These are phyloP conservation scores for Globisporangium canariense DNA, from an alignment of 352 stramenopile genomes.

Conservation along the genomic window DNA sequence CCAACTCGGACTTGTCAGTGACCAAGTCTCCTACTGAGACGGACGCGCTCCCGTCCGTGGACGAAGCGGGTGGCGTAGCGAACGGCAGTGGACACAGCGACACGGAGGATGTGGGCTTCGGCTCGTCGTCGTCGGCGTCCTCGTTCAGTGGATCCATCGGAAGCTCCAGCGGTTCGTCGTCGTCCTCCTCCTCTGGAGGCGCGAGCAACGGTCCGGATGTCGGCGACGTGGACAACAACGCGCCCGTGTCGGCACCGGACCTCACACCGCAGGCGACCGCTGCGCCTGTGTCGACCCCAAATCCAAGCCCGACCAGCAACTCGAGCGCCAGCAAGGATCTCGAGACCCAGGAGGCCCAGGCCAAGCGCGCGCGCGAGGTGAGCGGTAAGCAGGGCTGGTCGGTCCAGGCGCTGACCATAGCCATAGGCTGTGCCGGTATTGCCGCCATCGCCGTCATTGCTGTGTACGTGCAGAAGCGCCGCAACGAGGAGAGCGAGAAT, in stretches of 20 bases:
- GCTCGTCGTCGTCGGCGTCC: slow-evolving; percentile 3
- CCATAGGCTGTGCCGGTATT: slow-evolving; percentile 28
- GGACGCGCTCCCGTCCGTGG: background rate
- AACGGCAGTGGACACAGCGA: slow-evolving; percentile 3
- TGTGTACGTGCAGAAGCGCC: slow-evolving; percentile 44
- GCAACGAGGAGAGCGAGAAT: slow-evolving; percentile 20
- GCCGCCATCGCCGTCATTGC: slow-evolving; percentile 49
- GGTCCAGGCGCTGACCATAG: slow-evolving; percentile 16
- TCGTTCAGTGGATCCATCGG: slow-evolving; percentile 15
- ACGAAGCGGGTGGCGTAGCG: background rate
- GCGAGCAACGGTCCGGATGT: slow-evolving; percentile 29
- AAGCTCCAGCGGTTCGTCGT: slow-evolving; percentile 11
- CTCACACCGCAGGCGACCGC: slow-evolving; percentile 14
- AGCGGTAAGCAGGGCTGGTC: slow-evolving; percentile 16
- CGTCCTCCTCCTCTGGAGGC: background rate
- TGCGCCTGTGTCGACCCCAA: slow-evolving; percentile 13
- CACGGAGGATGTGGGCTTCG: background rate
- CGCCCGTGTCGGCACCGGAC: slow-evolving; percentile 14
- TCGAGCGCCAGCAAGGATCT: slow-evolving; percentile 19
- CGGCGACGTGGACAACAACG: slow-evolving; percentile 26
- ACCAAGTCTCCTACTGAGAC: slow-evolving; percentile 1
- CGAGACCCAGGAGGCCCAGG: slow-evolving; percentile 41
- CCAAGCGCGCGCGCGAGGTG: slow-evolving; percentile 33
- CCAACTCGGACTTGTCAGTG: slow-evolving; percentile 4
- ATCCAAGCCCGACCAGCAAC: background rate